A percentile compares a stretch with the other conserved stretches of the same genome.
Evolutionary conservation across 257 asterid genomes (phyloP).

Genomic region (Mitragyna speciosa): DNA sequence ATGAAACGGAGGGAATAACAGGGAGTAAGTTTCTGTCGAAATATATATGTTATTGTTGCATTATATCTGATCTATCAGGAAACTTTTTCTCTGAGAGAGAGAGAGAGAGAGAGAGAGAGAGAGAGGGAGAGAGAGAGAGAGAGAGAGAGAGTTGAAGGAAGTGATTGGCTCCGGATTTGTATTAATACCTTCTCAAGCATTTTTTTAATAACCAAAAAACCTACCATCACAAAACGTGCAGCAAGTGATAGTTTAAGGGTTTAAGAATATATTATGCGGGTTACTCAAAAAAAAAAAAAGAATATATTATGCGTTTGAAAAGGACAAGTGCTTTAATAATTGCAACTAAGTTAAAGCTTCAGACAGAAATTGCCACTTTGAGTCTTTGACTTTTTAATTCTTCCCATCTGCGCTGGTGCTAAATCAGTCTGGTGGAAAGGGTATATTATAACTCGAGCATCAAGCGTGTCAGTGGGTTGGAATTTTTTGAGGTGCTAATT

Average conservation of each 20-base stretch:
- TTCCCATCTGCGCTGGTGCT: neutral
- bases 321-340: neutral
- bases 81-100: too few relatives aligned
- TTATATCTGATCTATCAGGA: too few relatives aligned
- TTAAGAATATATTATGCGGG: neutral
- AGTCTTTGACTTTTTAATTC: neutral
- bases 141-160: neutral
- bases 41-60: too few relatives aligned
- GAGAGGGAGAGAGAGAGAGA: too few relatives aligned
- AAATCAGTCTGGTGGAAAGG: too few relatives aligned
- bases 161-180: neutral
- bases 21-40: too few relatives aligned
- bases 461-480: neutral
- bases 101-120: too few relatives aligned
- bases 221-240: neutral
- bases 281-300: too few relatives aligned
- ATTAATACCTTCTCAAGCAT: neutral
- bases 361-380: neutral
- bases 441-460: neutral
- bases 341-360: neutral
- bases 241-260: neutral
- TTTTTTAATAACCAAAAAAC: neutral
- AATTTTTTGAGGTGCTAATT: neutral
- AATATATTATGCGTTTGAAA: neutral
- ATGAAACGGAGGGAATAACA: too few relatives aligned